Evolutionary conservation across 2,329 filamentous ascomycete genomes (phyloP).

Genomic region (Colletotrichum zoysiae): DNA sequence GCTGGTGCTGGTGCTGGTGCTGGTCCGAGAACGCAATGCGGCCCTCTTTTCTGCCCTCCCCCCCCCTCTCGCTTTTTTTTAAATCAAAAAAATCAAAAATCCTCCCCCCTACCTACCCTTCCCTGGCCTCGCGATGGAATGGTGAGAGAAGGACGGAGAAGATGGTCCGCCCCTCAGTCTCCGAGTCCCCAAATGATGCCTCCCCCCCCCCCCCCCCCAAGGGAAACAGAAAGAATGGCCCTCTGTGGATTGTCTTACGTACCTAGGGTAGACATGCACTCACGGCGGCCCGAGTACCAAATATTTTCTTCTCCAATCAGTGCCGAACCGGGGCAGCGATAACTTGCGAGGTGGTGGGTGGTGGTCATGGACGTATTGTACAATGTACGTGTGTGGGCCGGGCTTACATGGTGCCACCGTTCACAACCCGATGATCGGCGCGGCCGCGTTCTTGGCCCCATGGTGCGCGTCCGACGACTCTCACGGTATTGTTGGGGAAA

Average conservation of each 20-base stretch:
- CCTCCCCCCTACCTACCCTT: neutral
- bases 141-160: slow-evolving; percentile 24
- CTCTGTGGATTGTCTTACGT: slow-evolving; percentile 5
- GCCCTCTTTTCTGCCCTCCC: slow-evolving; percentile 8
- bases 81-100: too few species aligned
- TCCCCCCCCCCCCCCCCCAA: neutral
- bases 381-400: neutral
- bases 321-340: slow-evolving; percentile 13
- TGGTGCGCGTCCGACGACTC: neutral
- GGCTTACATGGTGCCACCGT: neutral
- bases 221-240: neutral
- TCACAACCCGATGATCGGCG: slow-evolving; percentile 22
- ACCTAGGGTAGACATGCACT: slow-evolving; percentile 7
- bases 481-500: neutral
- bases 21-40: slow-evolving; percentile 29
- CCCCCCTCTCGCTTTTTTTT: too few species aligned
- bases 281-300: slow-evolving; percentile 18
- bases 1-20: slow-evolving; percentile 25
- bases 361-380: neutral
- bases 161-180: neutral
- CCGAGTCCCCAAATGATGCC: too few species aligned
- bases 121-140: slow-evolving; percentile 18
- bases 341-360: neutral
- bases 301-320: slow-evolving; percentile 25
- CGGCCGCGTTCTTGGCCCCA: slow-evolving; percentile 9